A percentile compares a stretch with the other conserved stretches of the same genome.
These are phyloP conservation scores for Ogataea saltuana DNA, from an alignment of 805 yeast genomes.

Conservation along the genomic window DNA sequence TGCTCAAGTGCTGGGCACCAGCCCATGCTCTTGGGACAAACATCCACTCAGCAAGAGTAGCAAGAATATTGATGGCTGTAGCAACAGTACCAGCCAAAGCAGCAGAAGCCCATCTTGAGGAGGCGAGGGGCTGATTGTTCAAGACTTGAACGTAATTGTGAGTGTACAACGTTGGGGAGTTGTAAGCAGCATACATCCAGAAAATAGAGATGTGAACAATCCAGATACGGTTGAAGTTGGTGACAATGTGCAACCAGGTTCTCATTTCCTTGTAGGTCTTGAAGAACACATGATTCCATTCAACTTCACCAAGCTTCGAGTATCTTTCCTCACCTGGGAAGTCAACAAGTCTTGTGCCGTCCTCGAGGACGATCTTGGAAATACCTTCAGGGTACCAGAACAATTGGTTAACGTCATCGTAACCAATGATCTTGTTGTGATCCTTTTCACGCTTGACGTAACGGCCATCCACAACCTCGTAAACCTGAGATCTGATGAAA, in stretches of 20 bases:
- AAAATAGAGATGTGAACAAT: constrained; percentile 83
- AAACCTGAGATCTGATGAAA: constrained; percentile 77
- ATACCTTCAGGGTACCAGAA: constrained; percentile 99
- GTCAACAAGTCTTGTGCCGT: constrained; percentile 89
- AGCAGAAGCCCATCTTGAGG: constrained; percentile 89
- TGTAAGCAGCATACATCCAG: constrained; percentile 95
- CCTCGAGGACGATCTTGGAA: constrained; percentile 85
- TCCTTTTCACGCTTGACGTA: constrained; percentile 83
- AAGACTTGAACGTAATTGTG: constrained; percentile 78
- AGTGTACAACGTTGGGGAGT: constrained; percentile 90
- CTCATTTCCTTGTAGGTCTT: constrained; percentile 95
- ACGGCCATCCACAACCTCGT: constrained; percentile 79
- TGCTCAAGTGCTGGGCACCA: constrained; percentile 94
- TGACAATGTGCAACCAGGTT: constrained; percentile 94
- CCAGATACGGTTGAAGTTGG: constrained; percentile 98
- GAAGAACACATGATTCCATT: constrained; percentile 89
- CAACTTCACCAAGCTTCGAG: constrained; percentile 84
- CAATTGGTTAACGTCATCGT: constrained; percentile 97
- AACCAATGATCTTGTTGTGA: constrained; percentile 80
- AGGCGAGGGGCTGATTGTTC: constrained; percentile 85
- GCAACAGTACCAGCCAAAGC: constrained; percentile 94
- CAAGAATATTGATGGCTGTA: constrained; percentile 73
- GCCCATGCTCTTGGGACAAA: constrained; percentile 99
- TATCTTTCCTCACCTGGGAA: constrained; percentile 89
- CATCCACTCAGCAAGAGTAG: constrained; percentile 90